Conservation (phyloP, 805 yeast species). For the Sugiyamaella marilandica region DNA sequence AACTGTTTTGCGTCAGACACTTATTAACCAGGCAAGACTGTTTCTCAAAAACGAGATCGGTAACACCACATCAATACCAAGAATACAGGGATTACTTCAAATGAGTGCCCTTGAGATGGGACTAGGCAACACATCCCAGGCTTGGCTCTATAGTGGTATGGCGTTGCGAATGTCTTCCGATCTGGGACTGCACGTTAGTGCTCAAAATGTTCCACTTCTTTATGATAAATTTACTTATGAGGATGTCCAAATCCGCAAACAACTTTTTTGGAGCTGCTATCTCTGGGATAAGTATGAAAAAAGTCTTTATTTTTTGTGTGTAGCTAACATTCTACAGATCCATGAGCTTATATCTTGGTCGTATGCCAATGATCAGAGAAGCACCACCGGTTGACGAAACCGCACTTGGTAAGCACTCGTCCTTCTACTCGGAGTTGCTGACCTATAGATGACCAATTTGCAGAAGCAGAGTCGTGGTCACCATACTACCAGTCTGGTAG, state of each 20-base stretch:
- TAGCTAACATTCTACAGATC: background rate
- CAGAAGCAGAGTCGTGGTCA: conserved; percentile 1
- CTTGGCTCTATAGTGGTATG: conserved; percentile 16
- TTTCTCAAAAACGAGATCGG: background rate
- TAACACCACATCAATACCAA: background rate
- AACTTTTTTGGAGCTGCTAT: conserved; percentile 9
- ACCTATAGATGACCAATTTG: background rate
- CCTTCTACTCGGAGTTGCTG: no score
- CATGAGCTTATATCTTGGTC: conserved; percentile 8
- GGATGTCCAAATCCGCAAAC: conserved; percentile 2
- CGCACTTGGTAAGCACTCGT: background rate
- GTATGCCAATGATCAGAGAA: conserved; percentile 8
- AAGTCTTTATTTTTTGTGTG: background rate
- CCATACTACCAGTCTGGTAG: background rate
- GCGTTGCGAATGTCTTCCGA: conserved; percentile 14
- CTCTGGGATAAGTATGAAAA: conserved; percentile 9
- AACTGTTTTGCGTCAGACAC: background rate
- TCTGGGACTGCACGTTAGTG: conserved; percentile 11
- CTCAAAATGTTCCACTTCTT: conserved; percentile 2
- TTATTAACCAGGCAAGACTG: conserved; percentile 2
- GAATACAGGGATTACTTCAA: conserved; percentile 1
- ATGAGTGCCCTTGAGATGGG: conserved; percentile 11
- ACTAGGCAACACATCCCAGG: conserved; percentile 8
- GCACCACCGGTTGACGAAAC: background rate
- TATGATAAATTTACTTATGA: conserved; percentile 2